phyloP scores from a whole-genome alignment of 768 basidiomycete species.

The Leccinum variicolor region DNA sequence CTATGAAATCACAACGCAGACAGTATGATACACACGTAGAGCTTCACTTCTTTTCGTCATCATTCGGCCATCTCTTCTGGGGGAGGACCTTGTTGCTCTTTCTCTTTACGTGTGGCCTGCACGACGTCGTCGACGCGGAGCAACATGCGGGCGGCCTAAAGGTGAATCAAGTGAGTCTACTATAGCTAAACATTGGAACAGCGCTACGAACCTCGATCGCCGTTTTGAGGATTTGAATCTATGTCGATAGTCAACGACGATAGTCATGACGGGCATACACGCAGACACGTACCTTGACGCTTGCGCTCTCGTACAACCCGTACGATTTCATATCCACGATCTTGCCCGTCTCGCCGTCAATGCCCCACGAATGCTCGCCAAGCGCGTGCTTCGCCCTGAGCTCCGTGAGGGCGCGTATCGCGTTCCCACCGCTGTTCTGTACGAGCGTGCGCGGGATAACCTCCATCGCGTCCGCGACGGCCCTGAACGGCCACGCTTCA shows the following conservation, averaged over 20 bases:
- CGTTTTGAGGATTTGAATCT: conserved; percentile 96
- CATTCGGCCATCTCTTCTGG: background rate
- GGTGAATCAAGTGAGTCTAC: too few relatives aligned
- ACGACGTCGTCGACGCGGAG: background rate
- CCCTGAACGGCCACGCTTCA: conserved; percentile 87
- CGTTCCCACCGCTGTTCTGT: conserved; percentile 95
- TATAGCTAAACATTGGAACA: too few relatives aligned
- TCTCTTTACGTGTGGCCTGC: too few relatives aligned
- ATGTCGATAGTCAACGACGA: background rate
- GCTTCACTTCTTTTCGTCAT: background rate
- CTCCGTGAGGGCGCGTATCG: conserved; percentile 89
- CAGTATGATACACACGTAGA: background rate
- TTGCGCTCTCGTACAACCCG: conserved; percentile 92
- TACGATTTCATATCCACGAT: conserved; percentile 94
- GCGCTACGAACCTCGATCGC: conserved; percentile 72
- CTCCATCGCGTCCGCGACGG: conserved; percentile 95
- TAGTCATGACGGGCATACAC: background rate
- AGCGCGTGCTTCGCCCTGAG: conserved; percentile 94
- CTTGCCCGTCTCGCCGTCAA: conserved; percentile 95
- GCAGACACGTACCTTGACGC: conserved; percentile 68
- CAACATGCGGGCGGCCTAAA: background rate
- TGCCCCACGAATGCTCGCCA: conserved; percentile 89
- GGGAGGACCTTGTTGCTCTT: background rate
- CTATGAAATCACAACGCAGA: background rate
- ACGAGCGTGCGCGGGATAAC: conserved; percentile 94